Conservation (phyloP, 2,329 filamentous ascomycete genomes). For the Trichoderma sp. region DNA sequence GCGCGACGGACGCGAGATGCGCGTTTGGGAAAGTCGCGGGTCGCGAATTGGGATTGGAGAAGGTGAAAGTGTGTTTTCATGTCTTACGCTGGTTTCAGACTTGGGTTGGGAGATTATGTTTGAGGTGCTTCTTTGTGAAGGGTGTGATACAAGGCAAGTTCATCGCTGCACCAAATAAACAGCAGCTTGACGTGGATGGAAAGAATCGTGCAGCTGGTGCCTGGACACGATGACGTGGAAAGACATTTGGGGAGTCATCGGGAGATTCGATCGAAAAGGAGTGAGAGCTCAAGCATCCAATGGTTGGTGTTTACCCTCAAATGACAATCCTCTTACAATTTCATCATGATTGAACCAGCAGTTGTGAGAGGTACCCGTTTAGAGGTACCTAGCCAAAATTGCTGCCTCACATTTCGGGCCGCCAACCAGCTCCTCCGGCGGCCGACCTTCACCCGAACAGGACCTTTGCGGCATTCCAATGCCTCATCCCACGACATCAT, state of each 20-base stretch:
- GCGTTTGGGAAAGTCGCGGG: constrained; percentile 7
- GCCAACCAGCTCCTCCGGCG: neutral
- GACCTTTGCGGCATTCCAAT: constrained; percentile 3
- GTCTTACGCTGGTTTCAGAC: neutral
- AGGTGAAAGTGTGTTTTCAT: neutral
- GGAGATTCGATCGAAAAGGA: neutral
- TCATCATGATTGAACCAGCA: neutral
- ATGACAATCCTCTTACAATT: neutral
- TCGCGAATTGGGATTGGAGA: neutral
- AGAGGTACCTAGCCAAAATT: neutral
- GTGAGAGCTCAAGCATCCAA: rapidly evolving
- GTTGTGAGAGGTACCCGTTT: neutral
- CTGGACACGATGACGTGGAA: neutral
- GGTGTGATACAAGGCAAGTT: neutral
- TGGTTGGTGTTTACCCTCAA: neutral
- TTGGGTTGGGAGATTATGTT: neutral
- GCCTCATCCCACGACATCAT: constrained; percentile 18
- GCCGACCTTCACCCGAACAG: constrained; percentile 17
- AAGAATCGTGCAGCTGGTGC: neutral
- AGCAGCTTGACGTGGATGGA: neutral
- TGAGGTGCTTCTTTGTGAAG: neutral
- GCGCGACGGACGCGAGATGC: constrained; percentile 12
- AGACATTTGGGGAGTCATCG: neutral
- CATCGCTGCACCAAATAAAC: neutral
- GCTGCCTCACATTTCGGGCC: constrained; percentile 11